Base-by-base conservation (phyloP, 495 filamentous ascomycete genomes). In the Barbatosphaeria neglecta region DNA sequence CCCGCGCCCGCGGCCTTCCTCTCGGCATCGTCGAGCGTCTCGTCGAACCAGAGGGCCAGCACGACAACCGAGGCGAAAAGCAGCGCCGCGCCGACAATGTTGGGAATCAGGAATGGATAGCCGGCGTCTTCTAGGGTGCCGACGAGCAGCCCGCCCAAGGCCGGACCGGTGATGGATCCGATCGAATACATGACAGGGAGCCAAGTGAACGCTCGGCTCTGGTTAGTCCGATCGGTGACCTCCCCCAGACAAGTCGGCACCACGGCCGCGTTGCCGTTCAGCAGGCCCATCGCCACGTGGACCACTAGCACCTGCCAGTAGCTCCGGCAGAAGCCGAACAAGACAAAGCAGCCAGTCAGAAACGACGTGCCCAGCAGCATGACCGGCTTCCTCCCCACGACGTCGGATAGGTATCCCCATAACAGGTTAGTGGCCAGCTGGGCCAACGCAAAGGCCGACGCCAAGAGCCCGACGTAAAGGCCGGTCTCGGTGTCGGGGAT, bases 201-300 rank as follows among this genome's bases (percentile, higher is more conserved):
- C 68, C 90, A 98, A 2, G 82, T 85, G 56, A 97, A 98, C 0
- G 89, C 90, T 41, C 75, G 76, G 35, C 83, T 87, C 66, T 98
- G 92, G 61, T 98, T 98, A 50, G 83, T 90, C 35, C 84, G 80
- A 56, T 97, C 90, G 1, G 92, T 98, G 47, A 98, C 83, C 61
- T 98, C 92, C 10, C 93, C 92, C 22, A 98, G 68, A 47, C 88
- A 92, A 1, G 93, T 95, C 22, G 87, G 89, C 2, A 98, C 86
- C 17, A 97, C 76, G 6, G 75, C 77, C 3, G 77, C 75, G 53
- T 98, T 98, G 10, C 93, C 92, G 59, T 97, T 97, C 19, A 93
- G 79, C 38, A 95, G 55, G 11, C 92, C 92, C 86, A 95, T 95
- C 35, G 90, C 65, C 0, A 81, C 78, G 59, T 98, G 93, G 9